Evolutionary conservation across 257 asterid genomes (phyloP).

Genomic region (Echites panduratus): DNA sequence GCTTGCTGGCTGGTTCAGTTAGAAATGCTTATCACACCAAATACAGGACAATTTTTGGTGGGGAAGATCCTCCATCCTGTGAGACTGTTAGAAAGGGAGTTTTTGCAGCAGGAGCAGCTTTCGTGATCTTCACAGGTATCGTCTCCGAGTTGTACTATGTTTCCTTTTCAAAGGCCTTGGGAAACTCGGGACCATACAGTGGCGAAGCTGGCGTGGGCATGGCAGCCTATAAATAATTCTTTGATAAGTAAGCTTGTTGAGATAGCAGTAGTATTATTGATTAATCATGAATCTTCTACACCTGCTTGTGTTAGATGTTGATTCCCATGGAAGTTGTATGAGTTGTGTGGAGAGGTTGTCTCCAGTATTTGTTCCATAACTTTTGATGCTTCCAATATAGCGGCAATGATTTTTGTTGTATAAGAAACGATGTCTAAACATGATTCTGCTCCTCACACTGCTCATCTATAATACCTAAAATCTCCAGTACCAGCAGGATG

Average conservation of each 20-base stretch:
- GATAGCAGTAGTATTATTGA: conserved; percentile 5
- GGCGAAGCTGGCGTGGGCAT: conserved; percentile 66
- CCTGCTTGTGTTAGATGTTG: conserved; percentile 9
- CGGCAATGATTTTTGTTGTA: neutral
- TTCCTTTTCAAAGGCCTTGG: conserved; percentile 53
- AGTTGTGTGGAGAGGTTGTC: conserved; percentile 21
- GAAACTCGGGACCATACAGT: conserved; percentile 34
- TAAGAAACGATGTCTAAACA: neutral
- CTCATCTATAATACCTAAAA: neutral
- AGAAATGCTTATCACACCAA: conserved; percentile 87
- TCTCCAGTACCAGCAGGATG: neutral
- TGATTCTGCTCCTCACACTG: neutral
- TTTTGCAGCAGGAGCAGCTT: conserved; percentile 92
- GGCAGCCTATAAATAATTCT: conserved; percentile 48
- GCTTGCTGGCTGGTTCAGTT: conserved; percentile 87
- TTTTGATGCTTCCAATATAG: conserved; percentile 16
- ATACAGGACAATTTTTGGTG: conserved; percentile 40
- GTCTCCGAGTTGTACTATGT: conserved; percentile 65
- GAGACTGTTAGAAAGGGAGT: conserved; percentile 89
- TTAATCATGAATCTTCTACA: neutral
- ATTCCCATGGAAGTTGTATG: conserved; percentile 22
- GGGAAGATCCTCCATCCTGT: conserved; percentile 53
- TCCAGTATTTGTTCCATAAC: neutral
- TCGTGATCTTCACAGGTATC: conserved; percentile 60
- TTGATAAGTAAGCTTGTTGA: neutral